These are phyloP conservation scores for Claviceps maximensis DNA, from an alignment of 2,329 filamentous ascomycete species.

Conservation along the genomic window DNA sequence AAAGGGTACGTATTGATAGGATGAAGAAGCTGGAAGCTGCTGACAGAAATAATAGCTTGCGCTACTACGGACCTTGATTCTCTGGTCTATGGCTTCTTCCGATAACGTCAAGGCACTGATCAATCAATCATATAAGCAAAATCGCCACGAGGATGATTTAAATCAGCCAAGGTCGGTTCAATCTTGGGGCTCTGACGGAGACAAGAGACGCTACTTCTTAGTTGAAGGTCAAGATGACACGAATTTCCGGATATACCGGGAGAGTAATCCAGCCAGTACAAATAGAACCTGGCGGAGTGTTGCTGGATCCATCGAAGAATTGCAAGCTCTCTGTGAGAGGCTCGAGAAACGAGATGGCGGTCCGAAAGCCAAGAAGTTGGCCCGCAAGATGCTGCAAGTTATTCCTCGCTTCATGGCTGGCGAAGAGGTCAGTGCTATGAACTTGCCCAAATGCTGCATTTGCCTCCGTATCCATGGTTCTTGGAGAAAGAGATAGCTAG, in stretches of 20 bases:
- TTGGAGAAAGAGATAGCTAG: not conserved
- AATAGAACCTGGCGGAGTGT: slow-evolving; percentile 84
- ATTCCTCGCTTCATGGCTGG: slow-evolving; percentile 86
- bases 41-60: slow-evolving; percentile 46
- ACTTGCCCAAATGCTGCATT: not conserved
- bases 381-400: slow-evolving; percentile 63
- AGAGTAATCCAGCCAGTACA: slow-evolving; percentile 70
- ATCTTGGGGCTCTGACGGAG: slow-evolving; percentile 77
- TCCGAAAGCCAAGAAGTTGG: slow-evolving; percentile 65
- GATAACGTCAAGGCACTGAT: slow-evolving; percentile 71
- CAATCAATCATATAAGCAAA: slow-evolving; percentile 78
- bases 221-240: slow-evolving; percentile 92
- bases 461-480: too few species aligned
- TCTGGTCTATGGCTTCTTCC: slow-evolving; percentile 84
- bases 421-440: slow-evolving; percentile 54
- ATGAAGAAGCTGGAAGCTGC: not conserved
- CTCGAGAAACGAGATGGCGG: slow-evolving; percentile 65
- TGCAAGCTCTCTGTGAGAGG: slow-evolving; percentile 61
- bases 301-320: slow-evolving; percentile 78
- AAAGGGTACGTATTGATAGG: slow-evolving; percentile 49
- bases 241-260: slow-evolving; percentile 82
- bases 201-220: slow-evolving; percentile 86
- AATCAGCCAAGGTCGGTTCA: slow-evolving; percentile 86
- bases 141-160: slow-evolving; percentile 61
- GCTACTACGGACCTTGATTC: slow-evolving; percentile 66